Conservation (phyloP, 345 rosid genomes). For the Acer yangbiense region DNA sequence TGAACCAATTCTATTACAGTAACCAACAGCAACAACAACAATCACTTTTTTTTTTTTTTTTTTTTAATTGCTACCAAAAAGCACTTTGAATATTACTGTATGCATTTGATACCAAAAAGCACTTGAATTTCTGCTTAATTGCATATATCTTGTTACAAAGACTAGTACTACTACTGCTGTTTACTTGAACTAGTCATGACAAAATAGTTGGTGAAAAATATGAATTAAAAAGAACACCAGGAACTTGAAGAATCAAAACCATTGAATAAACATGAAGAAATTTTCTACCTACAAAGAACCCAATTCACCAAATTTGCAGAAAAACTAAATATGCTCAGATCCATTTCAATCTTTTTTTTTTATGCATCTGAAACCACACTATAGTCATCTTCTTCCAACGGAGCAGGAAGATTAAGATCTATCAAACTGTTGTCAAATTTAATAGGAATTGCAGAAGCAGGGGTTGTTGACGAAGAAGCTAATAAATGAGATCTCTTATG, state of each 20-base stretch:
- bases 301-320: not conserved
- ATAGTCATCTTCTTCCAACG: slow-evolving; percentile 62
- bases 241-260: slow-evolving; percentile 1
- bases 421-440: slow-evolving; percentile 43
- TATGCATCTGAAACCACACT: slow-evolving; percentile 54
- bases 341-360: slow-evolving; percentile 11
- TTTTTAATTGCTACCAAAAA: not conserved
- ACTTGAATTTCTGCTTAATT: not conserved
- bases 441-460: slow-evolving; percentile 19
- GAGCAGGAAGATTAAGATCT: slow-evolving; percentile 98
- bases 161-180: not conserved
- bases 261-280: slow-evolving; percentile 3
- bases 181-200: not conserved
- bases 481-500: slow-evolving; percentile 77
- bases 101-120: not conserved
- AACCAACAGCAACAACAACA: slow-evolving; percentile 1
- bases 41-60: not conserved
- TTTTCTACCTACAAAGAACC: slow-evolving; percentile 14
- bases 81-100: not conserved
- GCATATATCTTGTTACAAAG: not conserved
- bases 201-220: not conserved
- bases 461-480: slow-evolving; percentile 26
- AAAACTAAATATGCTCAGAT: not conserved
- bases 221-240: slow-evolving; percentile 9
- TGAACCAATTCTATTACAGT: not conserved